phyloP scores from a whole-genome alignment of 371 early-diverging fungal species.

The Synchytrium microbalum region DNA sequence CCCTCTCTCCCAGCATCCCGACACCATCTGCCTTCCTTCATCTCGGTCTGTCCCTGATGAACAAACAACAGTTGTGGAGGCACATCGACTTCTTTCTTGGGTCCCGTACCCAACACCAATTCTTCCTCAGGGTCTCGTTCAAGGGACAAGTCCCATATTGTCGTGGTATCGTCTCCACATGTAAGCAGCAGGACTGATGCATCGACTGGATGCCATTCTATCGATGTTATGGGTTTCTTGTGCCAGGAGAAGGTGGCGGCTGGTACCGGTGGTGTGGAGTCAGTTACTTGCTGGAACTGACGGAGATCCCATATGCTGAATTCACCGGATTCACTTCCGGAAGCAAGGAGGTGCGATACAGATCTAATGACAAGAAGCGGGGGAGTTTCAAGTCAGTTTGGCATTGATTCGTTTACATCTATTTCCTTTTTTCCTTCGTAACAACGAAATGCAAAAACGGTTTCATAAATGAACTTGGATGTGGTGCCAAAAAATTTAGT shows the following conservation, averaged over 20 bases:
- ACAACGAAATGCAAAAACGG: too few relatives aligned
- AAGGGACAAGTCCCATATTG: slow-evolving; percentile 95
- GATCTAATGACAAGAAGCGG: background rate
- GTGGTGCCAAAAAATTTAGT: too few relatives aligned
- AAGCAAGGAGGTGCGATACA: slow-evolving; percentile 67
- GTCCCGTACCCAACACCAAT: slow-evolving; percentile 9
- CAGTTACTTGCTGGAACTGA: slow-evolving; percentile 39
- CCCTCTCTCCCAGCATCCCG: slow-evolving; percentile 87
- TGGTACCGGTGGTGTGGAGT: slow-evolving; percentile 47
- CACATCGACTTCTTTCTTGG: slow-evolving; percentile 51
- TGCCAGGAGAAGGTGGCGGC: slow-evolving; percentile 98
- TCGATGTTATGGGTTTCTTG: slow-evolving; percentile 81
- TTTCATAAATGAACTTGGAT: too few relatives aligned
- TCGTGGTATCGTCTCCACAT: slow-evolving; percentile 92
- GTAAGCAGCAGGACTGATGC: slow-evolving; percentile 86
- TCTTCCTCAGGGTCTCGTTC: slow-evolving; percentile 91
- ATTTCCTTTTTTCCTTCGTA: too few relatives aligned
- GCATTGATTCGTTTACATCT: background rate
- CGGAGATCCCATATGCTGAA: slow-evolving; percentile 96
- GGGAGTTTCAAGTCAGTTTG: background rate
- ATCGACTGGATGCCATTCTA: slow-evolving; percentile 95
- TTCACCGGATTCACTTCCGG: slow-evolving; percentile 87
- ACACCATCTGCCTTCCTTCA: slow-evolving; percentile 97
- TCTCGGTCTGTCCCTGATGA: slow-evolving; percentile 85
- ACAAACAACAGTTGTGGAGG: slow-evolving; percentile 95